Evolutionary conservation across 495 filamentous ascomycete species (phyloP), one percentile per base, ranked within the genome.

Genomic region (Hypoxylon cercidicola): DNA sequence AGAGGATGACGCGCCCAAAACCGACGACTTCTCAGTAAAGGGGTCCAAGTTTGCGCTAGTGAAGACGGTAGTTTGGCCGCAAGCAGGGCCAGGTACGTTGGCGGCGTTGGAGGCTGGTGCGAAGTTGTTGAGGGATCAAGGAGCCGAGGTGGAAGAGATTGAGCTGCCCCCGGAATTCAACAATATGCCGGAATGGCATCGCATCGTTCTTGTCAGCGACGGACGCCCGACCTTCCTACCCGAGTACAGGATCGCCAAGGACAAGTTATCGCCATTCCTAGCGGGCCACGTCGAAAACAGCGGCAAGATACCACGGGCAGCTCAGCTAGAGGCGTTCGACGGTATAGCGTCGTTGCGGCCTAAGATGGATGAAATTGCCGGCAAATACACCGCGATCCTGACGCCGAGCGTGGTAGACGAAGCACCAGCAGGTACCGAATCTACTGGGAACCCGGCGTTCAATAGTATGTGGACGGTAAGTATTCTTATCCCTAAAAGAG

Each of bases 381-480:
- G 67, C 8, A 72, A 72, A 23, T 86, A 83, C 55, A 75, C 74
- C 45, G 79, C 78, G 2, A 74, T 85, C 1, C 62, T 86, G n/a
- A 80, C 77, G 1, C 82, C 82, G 1, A 81, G 79, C 56, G 80
- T 77, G 1, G 40, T 76, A 0, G 82, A 83, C 62, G 83, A 82
- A 50, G 83, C 83, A 1, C 81, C 83, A 0, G 54, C 77, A 8
- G 83, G 82, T 0, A 37, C 74, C 6, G 70, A 68, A 15, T 76
- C 66, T 20, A 86, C 81, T 7, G 83, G 83, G 6, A 75, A 67
- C 54, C 70, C 81, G 35, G 76, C 72, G 10, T 81, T 79, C 62
- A 75, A 75, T 45, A 37, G 51, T 45, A 73, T 75, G 1, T 76
- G 67, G 71, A 74, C 71, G 64, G 71, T 72, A 39, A 65, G 72